Evolutionary conservation across 208 protist genomes (phyloP), one percentile per base, ranked within the genome.

Genomic region (Wallacemonas sp.): DNA sequence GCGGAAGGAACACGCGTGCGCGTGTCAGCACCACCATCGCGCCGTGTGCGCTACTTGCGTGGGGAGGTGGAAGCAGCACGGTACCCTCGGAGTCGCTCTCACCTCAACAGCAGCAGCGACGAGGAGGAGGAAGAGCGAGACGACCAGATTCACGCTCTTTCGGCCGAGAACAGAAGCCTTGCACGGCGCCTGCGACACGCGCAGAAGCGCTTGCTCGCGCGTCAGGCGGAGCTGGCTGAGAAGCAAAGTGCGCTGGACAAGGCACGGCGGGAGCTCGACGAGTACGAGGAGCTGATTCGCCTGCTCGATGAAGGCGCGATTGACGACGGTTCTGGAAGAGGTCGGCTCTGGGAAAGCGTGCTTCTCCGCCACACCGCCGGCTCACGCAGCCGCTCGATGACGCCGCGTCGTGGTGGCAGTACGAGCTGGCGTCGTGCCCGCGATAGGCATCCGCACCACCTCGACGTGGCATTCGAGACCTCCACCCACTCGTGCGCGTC

Each of bases 101-200:
- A n/a, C n/a, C n/a, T n/a, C 31, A 20, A 20, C 16, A 31, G 26
- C 42, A 11, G 8, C 57, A 28, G 10, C 23, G 3, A 23, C 28
- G 57, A 49, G 4, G 36, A 62, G 12, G 57, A 36, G 0, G 42
- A 46, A 10, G 41, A n/a, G 36, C 3, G n/a, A 0, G 42, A 46
- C 3, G 41, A n/a, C 20, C 3, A n/a, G 41, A 18, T 64, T 0
- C 7, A 36, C 16, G 50, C 50, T 8, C 41, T 64, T 8, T 14
- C 18, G 32, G 48, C 36, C n/a, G n/a, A 55, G 57, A 38, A 55
- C 29, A 44, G 4, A 22, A 42, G 7, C 10, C 23, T 66, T n/a
- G 39, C 32, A 25, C 36, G 67, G 72, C 46, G 74, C 65, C 41
- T 66, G 62, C 29, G 22, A 28, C 4, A 3, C 7, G 4, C 11